Evolutionary conservation across 176 grass and related monocot genomes (phyloP), one percentile per base, ranked within the genome.

Genomic region (Otatea glauca): DNA sequence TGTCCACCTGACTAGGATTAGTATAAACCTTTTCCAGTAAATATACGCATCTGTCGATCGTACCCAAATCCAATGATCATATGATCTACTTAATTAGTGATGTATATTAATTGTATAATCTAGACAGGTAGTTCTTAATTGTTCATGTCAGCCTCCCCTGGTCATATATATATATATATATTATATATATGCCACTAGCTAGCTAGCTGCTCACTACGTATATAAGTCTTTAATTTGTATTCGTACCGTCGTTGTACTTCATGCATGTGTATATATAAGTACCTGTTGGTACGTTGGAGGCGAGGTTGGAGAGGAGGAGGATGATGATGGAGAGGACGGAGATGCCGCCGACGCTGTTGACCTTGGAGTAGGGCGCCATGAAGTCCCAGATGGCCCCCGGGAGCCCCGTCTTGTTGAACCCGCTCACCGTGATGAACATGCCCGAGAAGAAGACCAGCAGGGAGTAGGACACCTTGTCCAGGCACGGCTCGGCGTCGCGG

Each of bases 361-460:
- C 88, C 82, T 82, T 91, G 9, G 88, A 87, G 68, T 94, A 88
- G 1, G 93, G 93, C 42, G 90, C 90, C 93, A 94, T 92, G 67
- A 90, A 83, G 80, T 94, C 63, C 93, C 93, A 94, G 15, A 94
- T 86, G 24, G 88, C 88, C 6, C 75, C 55, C 2, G 90, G 93
- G 25, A 94, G 82, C 0, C 92, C 89, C 23, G 89, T 94, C 75
- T 84, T 91, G 75, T 91, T 94, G 84, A 94, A 94, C 0, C 92
- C 89, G 18, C 90, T 91, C 1, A 94, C 92, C 0, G 92, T 94
- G 71, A 94, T 94, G 92, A 94, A 94, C 92, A 94, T 94, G 20
- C 92, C 92, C 5, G 86, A 94, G 80, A 94, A 94, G 89, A 94
- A 94, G 78, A 94, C 82, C 2, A 94, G 75, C 49, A 94, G 77